Conservation (phyloP, 352 stramenopile genomes). For the Phytophthora podocarpi region DNA sequence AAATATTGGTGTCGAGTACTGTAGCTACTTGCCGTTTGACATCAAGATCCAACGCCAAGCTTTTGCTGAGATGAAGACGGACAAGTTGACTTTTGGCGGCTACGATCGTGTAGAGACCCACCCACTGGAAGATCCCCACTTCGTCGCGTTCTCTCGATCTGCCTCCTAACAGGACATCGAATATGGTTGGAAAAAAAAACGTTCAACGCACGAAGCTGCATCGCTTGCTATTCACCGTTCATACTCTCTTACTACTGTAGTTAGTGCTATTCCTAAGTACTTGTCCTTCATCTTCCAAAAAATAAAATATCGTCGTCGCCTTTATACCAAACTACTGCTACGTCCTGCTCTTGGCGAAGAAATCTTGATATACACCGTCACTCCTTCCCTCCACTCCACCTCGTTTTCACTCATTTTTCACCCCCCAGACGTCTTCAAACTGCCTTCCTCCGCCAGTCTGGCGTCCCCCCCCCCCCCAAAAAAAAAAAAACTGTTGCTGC, state of each 20-base stretch:
- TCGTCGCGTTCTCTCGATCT: slow-evolving; percentile 55
- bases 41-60: slow-evolving; percentile 76
- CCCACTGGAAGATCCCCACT: slow-evolving; percentile 68
- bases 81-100: slow-evolving; percentile 68
- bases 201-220: slow-evolving; percentile 19
- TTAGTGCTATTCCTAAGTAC: slow-evolving; percentile 41
- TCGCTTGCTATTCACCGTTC: slow-evolving; percentile 35
- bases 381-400: background rate
- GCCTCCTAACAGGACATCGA: too few species aligned
- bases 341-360: slow-evolving; percentile 30
- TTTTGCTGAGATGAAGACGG: slow-evolving; percentile 78
- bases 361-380: slow-evolving; percentile 32
- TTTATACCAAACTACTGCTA: slow-evolving; percentile 45
- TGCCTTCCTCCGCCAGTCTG: slow-evolving; percentile 26
- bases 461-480: slow-evolving; percentile 5
- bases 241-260: slow-evolving; percentile 42
- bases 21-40: slow-evolving; percentile 72
- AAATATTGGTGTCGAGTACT: slow-evolving; percentile 5
- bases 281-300: slow-evolving; percentile 22
- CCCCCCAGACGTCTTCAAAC: slow-evolving; percentile 10
- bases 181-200: too few species aligned
- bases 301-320: slow-evolving; percentile 46
- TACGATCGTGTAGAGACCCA: slow-evolving; percentile 57
- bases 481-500: slow-evolving; percentile 6
- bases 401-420: slow-evolving; percentile 1